phyloP scores from a whole-genome alignment of 306 rosid species.

The Prunus kanzakura region DNA sequence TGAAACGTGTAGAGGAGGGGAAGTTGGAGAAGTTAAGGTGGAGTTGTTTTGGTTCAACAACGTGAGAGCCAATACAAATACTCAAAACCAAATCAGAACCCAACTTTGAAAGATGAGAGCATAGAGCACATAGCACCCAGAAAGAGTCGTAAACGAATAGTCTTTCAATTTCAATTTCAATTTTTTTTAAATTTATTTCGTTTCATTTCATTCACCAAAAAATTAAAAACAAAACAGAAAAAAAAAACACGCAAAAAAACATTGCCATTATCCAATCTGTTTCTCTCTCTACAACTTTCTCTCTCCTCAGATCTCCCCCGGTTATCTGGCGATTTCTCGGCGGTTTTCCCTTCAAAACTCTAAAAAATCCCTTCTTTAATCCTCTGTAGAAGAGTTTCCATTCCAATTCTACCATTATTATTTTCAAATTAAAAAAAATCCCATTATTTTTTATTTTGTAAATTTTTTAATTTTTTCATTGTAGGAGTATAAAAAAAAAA shows the following conservation, averaged over 20 bases:
- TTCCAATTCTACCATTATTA: constrained; percentile 17
- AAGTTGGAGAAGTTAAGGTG: neutral
- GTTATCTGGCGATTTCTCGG: constrained; percentile 42
- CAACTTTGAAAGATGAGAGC: constrained; percentile 3
- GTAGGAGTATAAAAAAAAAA: neutral
- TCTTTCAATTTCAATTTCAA: neutral
- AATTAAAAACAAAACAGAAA: neutral
- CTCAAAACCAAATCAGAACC: neutral
- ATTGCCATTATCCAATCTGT: constrained; percentile 39
- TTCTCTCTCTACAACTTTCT: constrained; percentile 34
- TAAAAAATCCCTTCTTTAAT: neutral
- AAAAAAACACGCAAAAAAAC: neutral
- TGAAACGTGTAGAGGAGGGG: constrained; percentile 9
- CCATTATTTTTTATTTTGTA: neutral
- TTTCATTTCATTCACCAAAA: neutral
- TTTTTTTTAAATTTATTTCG: neutral
- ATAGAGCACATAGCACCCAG: neutral
- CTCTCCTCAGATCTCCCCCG: constrained; percentile 49
- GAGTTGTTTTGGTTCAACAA: constrained; percentile 18
- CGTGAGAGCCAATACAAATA: neutral
- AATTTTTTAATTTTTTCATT: constrained; percentile 22
- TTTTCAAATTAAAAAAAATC: constrained; percentile 15
- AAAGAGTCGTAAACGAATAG: constrained; percentile 13
- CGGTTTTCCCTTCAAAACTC: constrained; percentile 22
- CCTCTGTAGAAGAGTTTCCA: constrained; percentile 23